These are phyloP conservation scores for Erodium trifolium DNA, from an alignment of 441 rosid species.

Conservation along the genomic window DNA sequence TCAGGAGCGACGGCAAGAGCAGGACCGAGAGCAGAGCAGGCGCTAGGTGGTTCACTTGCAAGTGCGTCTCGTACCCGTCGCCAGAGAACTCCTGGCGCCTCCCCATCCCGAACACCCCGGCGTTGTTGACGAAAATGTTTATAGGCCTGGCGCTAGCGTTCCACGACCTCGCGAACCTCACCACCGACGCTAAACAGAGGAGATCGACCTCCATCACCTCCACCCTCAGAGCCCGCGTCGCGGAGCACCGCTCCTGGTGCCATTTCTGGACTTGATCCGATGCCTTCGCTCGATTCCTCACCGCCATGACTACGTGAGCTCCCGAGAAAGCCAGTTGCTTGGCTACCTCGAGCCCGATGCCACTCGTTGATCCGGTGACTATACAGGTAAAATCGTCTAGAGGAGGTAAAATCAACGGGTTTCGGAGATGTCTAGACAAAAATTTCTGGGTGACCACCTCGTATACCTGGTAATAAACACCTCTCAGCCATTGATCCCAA, in stretches of 20 bases:
- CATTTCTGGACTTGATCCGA: not conserved
- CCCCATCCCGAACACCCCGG: not conserved
- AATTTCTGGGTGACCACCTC: not conserved
- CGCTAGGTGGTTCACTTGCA: not conserved
- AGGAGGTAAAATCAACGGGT: not conserved
- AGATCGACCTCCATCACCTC: not conserved
- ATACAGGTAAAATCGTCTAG: not conserved
- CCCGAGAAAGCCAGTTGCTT: not conserved
- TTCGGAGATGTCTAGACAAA: not conserved
- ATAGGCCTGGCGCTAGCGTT: not conserved
- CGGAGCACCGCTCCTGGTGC: not conserved
- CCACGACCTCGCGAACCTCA: not conserved
- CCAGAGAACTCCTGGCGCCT: not conserved
- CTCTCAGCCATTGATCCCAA: not conserved
- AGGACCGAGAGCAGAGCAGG: not conserved
- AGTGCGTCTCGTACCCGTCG: not conserved
- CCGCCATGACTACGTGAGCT: not conserved
- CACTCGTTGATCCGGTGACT: not conserved
- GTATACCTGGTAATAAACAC: not conserved
- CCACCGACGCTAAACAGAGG: not conserved
- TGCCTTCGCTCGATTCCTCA: not conserved
- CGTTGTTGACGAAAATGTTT: not conserved
- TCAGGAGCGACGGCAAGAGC: not conserved
- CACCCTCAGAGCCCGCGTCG: not conserved
- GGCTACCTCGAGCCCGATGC: not conserved